Evolutionary conservation across 176 grass and related monocot species (phyloP).

Genomic region (Cocos nucifera): DNA sequence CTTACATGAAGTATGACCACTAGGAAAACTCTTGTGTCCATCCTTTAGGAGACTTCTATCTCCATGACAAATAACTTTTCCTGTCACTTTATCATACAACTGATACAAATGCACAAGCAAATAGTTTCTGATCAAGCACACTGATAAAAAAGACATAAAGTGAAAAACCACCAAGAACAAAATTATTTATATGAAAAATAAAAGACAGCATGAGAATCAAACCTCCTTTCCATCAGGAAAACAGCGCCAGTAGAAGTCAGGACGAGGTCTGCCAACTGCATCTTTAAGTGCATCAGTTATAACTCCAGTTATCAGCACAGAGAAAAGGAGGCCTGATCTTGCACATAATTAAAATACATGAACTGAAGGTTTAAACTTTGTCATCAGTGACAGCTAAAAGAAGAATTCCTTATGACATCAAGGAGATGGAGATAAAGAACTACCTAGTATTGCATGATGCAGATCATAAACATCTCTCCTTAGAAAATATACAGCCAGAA

Average conservation of each 20-base stretch:
- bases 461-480: constrained; percentile 78
- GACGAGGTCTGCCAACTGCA: constrained; percentile 71
- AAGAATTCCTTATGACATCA: no score
- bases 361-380: not conserved
- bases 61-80: constrained; percentile 66
- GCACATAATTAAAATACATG: not conserved
- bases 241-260: constrained; percentile 88
- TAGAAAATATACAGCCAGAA: constrained; percentile 38
- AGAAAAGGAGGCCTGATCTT: constrained; percentile 46
- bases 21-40: constrained; percentile 87
- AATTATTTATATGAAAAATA: no score
- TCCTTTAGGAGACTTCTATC: constrained; percentile 40
- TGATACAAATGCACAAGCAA: constrained; percentile 2
- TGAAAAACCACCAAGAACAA: no score
- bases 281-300: constrained; percentile 50
- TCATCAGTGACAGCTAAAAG: no score
- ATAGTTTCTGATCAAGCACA: no score
- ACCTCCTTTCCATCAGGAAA: constrained; percentile 94
- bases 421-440: no score
- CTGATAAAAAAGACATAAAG: no score
- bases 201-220: not conserved
- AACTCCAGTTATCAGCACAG: constrained; percentile 63
- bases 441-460: constrained; percentile 67
- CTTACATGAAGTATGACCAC: constrained; percentile 83
- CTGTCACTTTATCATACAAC: constrained; percentile 63